These are phyloP conservation scores for Solanum tacnaense DNA, from an alignment of 257 asterid genomes.

Conservation along the genomic window DNA sequence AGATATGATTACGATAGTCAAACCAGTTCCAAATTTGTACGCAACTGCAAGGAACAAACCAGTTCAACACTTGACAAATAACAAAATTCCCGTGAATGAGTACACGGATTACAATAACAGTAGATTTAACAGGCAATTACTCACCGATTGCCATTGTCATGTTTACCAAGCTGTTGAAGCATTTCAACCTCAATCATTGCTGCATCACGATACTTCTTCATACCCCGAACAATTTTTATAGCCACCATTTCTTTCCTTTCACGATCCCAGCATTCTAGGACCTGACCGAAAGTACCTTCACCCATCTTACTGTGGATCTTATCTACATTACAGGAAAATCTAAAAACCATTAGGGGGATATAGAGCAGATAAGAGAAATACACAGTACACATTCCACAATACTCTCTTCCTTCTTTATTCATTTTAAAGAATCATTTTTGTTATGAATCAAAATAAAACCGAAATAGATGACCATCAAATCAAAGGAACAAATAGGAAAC, in stretches of 20 bases:
- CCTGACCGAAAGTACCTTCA: slow-evolving; percentile 97
- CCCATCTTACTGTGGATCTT: slow-evolving; percentile 91
- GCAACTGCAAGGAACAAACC: slow-evolving; percentile 98
- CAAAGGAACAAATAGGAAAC: background rate
- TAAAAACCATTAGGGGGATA: background rate
- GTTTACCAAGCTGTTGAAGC: slow-evolving; percentile 81
- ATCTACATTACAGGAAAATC: slow-evolving; percentile 34
- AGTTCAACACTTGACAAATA: slow-evolving; percentile 44
- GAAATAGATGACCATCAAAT: too few relatives aligned
- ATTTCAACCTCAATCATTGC: slow-evolving; percentile 86
- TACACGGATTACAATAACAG: background rate
- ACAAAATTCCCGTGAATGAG: slow-evolving; percentile 1
- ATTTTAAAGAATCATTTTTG: background rate
- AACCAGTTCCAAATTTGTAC: slow-evolving; percentile 99
- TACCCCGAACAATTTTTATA: slow-evolving; percentile 71
- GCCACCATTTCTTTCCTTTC: slow-evolving; percentile 85
- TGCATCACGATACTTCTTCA: slow-evolving; percentile 80
- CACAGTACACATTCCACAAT: background rate
- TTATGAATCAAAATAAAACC: background rate
- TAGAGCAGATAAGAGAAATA: background rate
- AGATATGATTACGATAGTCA: slow-evolving; percentile 99
- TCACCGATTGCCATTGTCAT: slow-evolving; percentile 82
- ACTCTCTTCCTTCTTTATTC: background rate
- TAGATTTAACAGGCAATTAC: slow-evolving; percentile 6
- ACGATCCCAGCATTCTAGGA: slow-evolving; percentile 88